Evolutionary conservation across 2,329 filamentous ascomycete genomes (phyloP).

Genomic region (Hawksworthiomyces lignivorus): DNA sequence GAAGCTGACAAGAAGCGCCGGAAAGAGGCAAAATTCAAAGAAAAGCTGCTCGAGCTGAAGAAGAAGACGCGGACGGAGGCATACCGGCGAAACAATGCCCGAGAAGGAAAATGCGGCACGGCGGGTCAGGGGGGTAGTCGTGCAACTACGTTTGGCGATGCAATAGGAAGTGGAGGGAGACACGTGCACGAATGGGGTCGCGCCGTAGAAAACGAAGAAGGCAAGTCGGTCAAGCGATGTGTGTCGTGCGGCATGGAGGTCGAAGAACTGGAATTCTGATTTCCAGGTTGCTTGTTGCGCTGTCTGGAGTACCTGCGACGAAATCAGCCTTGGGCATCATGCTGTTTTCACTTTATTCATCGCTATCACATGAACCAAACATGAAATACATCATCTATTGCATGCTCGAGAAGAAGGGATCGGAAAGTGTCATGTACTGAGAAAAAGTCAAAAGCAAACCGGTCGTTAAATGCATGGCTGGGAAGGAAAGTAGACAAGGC

Average conservation of each 20-base stretch:
- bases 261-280: conserved; percentile 61
- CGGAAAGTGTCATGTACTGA: too few relatives aligned
- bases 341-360: not conserved
- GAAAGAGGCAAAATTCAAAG: conserved; percentile 87
- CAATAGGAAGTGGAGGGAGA: conserved; percentile 56
- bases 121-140: conserved; percentile 28
- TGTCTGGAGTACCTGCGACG: not conserved
- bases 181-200: conserved; percentile 88
- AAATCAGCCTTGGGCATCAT: too few relatives aligned
- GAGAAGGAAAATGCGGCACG: conserved; percentile 30
- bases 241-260: conserved; percentile 70
- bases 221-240: conserved; percentile 75
- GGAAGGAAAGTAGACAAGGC: too few relatives aligned
- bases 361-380: too few relatives aligned
- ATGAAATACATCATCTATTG: too few relatives aligned
- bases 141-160: conserved; percentile 65
- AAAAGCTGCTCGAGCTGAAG: conserved; percentile 82
- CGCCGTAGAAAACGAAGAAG: conserved; percentile 60
- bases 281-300: too few relatives aligned
- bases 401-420: too few relatives aligned
- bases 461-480: too few relatives aligned
- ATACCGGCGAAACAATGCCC: conserved; percentile 62
- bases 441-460: too few relatives aligned
- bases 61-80: conserved; percentile 88
- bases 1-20: conserved; percentile 72